phyloP scores from a whole-genome alignment of 768 basidiomycete genomes.

The Rhodocollybia butyracea region DNA sequence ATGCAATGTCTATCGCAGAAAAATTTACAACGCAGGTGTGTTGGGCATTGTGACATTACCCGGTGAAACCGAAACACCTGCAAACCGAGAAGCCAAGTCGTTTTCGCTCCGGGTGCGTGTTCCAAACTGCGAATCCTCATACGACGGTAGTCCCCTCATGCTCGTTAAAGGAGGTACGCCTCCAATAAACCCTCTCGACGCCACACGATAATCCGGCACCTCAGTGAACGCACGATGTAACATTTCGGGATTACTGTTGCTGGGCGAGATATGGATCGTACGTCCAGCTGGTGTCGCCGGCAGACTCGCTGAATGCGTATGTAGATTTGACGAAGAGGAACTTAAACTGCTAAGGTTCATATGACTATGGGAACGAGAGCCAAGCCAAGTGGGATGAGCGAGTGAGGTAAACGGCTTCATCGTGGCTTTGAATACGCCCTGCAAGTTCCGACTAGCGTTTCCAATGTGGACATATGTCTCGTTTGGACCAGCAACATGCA shows the following conservation, averaged over 20 bases:
- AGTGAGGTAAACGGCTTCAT: conserved; percentile 63
- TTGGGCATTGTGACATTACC: background rate
- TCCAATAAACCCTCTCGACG: conserved; percentile 84
- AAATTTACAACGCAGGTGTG: background rate
- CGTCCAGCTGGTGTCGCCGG: conserved; percentile 11
- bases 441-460: conserved; percentile 48
- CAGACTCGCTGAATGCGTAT: conserved; percentile 5
- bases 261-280: conserved; percentile 13
- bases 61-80: background rate
- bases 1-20: background rate
- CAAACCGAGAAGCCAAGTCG: background rate
- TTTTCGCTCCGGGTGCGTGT: background rate
- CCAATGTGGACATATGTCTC: conserved; percentile 53
- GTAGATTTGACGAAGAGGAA: conserved; percentile 11
- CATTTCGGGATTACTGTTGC: conserved; percentile 27
- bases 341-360: conserved; percentile 18
- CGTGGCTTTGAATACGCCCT: conserved; percentile 51
- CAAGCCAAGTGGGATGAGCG: conserved; percentile 37
- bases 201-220: conserved; percentile 85
- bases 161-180: conserved; percentile 84
- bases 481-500: conserved; percentile 22
- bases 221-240: conserved; percentile 65
- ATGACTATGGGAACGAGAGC: conserved; percentile 32
- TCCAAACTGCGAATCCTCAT: conserved; percentile 58
- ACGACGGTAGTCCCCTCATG: conserved; percentile 77